phyloP scores from a whole-genome alignment of 352 stramenopile species.

The Globisporangium takayamanum region DNA sequence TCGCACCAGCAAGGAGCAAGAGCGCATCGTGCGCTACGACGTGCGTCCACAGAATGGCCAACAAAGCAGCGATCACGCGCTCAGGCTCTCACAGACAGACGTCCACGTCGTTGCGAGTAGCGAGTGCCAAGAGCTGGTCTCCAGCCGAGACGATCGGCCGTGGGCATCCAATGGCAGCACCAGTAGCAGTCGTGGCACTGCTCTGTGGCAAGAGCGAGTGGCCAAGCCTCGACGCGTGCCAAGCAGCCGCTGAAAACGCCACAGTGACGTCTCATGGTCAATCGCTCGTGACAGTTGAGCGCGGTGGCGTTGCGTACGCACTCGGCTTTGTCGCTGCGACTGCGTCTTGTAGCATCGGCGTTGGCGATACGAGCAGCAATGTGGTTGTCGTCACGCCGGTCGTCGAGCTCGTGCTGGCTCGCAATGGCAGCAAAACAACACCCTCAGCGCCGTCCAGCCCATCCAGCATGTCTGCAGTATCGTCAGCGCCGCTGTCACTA shows the following conservation, averaged over 20 bases:
- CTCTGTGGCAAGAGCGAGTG: neutral
- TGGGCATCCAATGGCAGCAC: neutral
- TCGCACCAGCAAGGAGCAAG: too few species aligned
- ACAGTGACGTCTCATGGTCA: too few species aligned
- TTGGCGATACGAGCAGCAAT: neutral
- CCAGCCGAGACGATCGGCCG: neutral
- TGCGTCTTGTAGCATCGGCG: neutral
- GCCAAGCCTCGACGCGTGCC: neutral
- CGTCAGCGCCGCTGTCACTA: neutral
- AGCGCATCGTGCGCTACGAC: too few species aligned
- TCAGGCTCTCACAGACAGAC: neutral
- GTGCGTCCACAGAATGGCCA: too few species aligned
- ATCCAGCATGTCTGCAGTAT: neutral
- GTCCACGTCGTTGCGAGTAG: neutral
- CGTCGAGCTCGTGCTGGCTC: neutral
- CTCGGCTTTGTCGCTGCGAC: neutral
- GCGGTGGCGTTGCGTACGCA: neutral
- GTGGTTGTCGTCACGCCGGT: neutral
- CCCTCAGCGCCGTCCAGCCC: too few species aligned
- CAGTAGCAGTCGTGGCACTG: neutral
- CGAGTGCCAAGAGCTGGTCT: neutral
- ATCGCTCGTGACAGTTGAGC: constrained; percentile 2
- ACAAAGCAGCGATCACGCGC: too few species aligned
- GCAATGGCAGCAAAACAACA: neutral
- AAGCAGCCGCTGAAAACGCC: neutral